A percentile compares a stretch with the other conserved stretches of the same genome.
phyloP scores from a whole-genome alignment of 306 rosid species.

The Spatholobus suberectus region DNA sequence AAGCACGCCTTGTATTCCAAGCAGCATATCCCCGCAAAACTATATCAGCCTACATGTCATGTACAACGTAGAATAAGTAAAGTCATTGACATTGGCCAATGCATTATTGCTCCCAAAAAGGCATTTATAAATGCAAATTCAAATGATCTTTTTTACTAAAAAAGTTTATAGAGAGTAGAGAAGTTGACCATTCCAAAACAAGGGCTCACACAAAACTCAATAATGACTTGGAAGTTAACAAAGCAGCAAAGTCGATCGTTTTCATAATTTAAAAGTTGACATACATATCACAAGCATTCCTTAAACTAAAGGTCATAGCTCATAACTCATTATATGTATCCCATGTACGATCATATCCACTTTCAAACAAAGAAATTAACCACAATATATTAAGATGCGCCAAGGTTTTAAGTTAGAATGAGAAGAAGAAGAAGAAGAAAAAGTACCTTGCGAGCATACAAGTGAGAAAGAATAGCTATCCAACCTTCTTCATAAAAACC shows the following conservation, averaged over 20 bases:
- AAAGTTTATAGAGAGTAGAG: no score
- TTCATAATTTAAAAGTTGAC: no score
- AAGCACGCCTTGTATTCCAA: slow-evolving; percentile 82
- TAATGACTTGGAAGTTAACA: background rate
- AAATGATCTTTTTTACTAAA: no score
- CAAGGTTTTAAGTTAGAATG: background rate
- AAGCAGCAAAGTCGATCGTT: background rate
- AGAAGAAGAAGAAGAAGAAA: background rate
- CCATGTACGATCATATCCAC: no score
- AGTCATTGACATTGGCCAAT: background rate
- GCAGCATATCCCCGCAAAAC: slow-evolving; percentile 68
- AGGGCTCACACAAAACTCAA: background rate
- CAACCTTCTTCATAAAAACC: slow-evolving; percentile 60
- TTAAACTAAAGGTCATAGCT: no score
- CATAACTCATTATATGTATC: no score
- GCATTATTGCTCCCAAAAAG: background rate
- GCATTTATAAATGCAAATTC: background rate
- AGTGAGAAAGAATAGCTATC: slow-evolving; percentile 68
- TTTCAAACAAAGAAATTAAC: no score
- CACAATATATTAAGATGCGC: background rate
- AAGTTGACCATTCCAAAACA: no score
- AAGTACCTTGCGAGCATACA: slow-evolving; percentile 70
- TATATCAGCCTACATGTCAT: slow-evolving; percentile 62
- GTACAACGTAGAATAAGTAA: background rate
- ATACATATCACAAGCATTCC: no score